Conservation (phyloP, 257 asterid species). For the Solanum chiquidenum region DNA sequence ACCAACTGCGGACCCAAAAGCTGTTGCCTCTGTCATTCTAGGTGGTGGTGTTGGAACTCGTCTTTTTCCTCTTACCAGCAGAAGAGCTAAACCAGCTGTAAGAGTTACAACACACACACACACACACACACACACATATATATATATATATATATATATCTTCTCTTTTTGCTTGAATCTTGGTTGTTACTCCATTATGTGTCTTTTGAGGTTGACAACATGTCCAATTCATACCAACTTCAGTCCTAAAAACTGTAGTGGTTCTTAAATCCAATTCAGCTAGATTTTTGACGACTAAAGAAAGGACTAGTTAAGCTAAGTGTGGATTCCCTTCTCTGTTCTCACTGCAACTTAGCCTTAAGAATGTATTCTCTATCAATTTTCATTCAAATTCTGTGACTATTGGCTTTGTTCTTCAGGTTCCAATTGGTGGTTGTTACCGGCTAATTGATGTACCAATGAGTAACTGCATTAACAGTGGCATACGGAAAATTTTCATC, state of each 20-base stretch:
- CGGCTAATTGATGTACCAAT: conserved; percentile 90
- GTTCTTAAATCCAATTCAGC: not conserved
- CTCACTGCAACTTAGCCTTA: not conserved
- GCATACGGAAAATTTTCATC: conserved; percentile 79
- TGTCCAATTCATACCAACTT: not conserved
- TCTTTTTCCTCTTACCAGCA: conserved; percentile 89
- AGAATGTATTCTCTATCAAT: not conserved
- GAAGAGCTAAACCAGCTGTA: conserved; percentile 94
- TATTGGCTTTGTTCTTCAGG: conserved; percentile 31
- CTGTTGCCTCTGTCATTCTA: conserved; percentile 71
- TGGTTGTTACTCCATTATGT: not conserved
- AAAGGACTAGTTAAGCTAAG: not conserved
- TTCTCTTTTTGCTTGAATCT: not conserved
- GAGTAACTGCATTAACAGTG: conserved; percentile 98
- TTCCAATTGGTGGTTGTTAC: conserved; percentile 91
- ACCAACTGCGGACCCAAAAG: conserved; percentile 53
- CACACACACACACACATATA: too few relatives aligned
- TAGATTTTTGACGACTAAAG: not conserved
- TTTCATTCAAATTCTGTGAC: not conserved
- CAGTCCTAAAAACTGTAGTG: not conserved
- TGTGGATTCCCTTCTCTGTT: not conserved
- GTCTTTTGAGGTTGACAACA: not conserved
- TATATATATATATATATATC: not conserved
- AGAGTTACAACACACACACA: conserved; percentile 10
- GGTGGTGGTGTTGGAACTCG: conserved; percentile 99